Percentiles rank a stretch among this genome's conserved stretches.
phyloP scores from a whole-genome alignment of 805 yeast genomes.

The Candida sphagnicola region DNA sequence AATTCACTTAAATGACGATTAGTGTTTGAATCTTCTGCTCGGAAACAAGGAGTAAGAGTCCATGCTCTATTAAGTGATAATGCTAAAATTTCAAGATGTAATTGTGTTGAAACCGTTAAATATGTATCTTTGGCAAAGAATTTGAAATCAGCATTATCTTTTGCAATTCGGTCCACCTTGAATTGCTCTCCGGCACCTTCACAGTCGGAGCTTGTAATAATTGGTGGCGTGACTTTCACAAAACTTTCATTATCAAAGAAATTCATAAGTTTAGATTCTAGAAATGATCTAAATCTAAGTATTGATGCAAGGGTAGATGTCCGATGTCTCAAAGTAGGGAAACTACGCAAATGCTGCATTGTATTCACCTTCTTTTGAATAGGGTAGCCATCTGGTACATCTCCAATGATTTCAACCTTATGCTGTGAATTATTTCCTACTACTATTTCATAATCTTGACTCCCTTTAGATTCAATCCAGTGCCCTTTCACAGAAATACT shows the following conservation, averaged over 20 bases:
- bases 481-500: conserved; percentile 30
- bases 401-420: conserved; percentile 51
- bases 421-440: conserved; percentile 24
- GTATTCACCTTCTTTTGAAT: conserved; percentile 77
- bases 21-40: conserved; percentile 92
- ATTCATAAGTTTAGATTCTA: conserved; percentile 49
- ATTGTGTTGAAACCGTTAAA: conserved; percentile 86
- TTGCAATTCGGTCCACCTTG: conserved; percentile 38
- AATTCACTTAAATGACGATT: conserved; percentile 90
- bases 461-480: conserved; percentile 30
- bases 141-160: conserved; percentile 16
- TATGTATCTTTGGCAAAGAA: conserved; percentile 69
- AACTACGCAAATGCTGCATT: conserved; percentile 58
- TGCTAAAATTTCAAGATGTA: conserved; percentile 81
- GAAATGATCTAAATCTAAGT: conserved; percentile 66
- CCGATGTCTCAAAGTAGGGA: conserved; percentile 78
- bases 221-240: conserved; percentile 77
- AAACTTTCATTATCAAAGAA: conserved; percentile 57
- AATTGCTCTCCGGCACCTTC: conserved; percentile 98
- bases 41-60: conserved; percentile 86
- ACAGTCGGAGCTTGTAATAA: conserved; percentile 86
- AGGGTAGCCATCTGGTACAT: conserved; percentile 64
- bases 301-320: conserved; percentile 62
- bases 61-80: conserved; percentile 77
- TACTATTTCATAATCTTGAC: conserved; percentile 29